phyloP scores from a whole-genome alignment of 106 monocot species.

The Dendrobium huoshanense region DNA sequence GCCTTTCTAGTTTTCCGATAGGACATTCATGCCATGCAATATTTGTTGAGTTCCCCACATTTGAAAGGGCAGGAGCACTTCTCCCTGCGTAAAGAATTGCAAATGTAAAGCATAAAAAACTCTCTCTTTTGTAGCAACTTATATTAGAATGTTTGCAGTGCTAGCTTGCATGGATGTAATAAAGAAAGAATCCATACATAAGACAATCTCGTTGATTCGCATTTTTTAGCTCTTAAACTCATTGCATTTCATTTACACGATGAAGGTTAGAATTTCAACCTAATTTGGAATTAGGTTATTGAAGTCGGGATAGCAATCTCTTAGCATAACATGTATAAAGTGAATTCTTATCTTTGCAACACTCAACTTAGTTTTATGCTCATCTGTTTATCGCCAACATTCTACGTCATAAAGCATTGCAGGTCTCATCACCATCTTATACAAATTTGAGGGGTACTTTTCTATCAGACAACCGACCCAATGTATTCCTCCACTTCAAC shows the following conservation, averaged over 20 bases:
- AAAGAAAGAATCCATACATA: neutral
- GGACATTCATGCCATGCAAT: conserved; percentile 51
- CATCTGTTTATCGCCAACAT: too few species aligned
- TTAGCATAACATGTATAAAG: neutral
- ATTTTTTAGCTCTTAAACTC: neutral
- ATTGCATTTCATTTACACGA: neutral
- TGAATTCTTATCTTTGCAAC: too few species aligned
- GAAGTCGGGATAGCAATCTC: neutral
- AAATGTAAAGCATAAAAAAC: neutral
- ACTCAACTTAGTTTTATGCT: too few species aligned
- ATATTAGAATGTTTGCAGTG: neutral
- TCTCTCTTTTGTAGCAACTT: neutral
- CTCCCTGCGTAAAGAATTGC: neutral
- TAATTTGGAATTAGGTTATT: neutral
- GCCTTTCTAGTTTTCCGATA: conserved; percentile 42
- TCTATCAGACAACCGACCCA: too few species aligned
- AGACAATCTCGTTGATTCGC: neutral
- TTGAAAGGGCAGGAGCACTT: conserved; percentile 20
- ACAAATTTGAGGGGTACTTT: too few species aligned
- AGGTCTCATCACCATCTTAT: too few species aligned
- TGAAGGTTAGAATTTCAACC: neutral
- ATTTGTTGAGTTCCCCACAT: conserved; percentile 49
- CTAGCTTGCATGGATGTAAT: neutral
- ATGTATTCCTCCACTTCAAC: too few species aligned
- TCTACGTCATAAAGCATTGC: too few species aligned